Conservation (phyloP, 106 monocot species). For the Iris macrosiphon region DNA sequence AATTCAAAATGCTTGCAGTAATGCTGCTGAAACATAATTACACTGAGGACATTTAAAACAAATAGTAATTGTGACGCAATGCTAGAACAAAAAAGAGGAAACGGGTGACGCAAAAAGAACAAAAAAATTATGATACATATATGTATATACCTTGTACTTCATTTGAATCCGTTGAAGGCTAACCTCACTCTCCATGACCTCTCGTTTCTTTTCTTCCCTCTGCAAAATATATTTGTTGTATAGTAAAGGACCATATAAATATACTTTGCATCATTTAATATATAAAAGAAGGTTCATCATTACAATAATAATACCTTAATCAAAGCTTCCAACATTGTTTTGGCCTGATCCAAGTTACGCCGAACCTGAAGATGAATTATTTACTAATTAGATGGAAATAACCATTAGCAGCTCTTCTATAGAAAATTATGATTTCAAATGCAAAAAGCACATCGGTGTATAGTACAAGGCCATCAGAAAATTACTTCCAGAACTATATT, state of each 20-base stretch:
- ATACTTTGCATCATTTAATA: background rate
- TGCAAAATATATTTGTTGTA: conserved; percentile 19
- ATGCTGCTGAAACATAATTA: background rate
- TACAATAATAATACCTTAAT: conserved; percentile 53
- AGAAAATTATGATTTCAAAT: no score
- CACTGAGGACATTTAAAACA: background rate
- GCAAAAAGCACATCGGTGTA: no score
- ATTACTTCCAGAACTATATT: no score
- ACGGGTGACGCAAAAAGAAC: no score
- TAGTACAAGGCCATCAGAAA: no score
- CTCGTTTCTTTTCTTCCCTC: conserved; percentile 92
- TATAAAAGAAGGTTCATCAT: background rate
- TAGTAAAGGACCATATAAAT: background rate
- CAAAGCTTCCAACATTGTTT: conserved; percentile 57
- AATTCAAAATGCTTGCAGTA: background rate
- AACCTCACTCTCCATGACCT: conserved; percentile 64
- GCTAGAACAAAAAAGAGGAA: background rate
- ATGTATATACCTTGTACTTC: conserved; percentile 65
- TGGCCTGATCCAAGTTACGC: conserved; percentile 78
- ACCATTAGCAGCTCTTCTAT: no score
- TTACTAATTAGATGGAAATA: no score
- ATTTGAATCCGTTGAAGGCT: conserved; percentile 70
- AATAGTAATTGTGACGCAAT: background rate
- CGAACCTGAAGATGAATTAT: conserved; percentile 74
- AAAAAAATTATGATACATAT: background rate